Evolutionary conservation across 768 basidiomycete species (phyloP), one percentile per base, ranked within the genome.

Genomic region (Naganishia antarctica): DNA sequence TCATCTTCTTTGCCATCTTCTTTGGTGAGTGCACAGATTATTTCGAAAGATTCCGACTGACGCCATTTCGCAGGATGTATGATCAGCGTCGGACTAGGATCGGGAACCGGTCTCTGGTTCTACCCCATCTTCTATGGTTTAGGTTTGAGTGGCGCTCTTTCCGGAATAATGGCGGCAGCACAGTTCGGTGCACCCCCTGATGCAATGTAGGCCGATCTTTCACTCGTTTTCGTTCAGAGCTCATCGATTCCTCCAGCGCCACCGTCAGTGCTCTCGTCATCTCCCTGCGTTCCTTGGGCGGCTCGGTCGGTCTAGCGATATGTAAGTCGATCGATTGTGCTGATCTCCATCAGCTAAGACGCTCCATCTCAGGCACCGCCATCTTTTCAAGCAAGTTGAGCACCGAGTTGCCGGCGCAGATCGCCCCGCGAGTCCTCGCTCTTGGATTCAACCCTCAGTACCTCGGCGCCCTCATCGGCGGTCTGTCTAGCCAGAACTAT

Each of bases 181-280:
- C 57, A 59, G 23, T 41, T 59, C 23, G 37, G 40, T 15, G 43
- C 57, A 13, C 57, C 57, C 13, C 18, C 57, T 3, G 57, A 59
- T 8, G 11, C 43, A 1, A 59, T 59, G 57, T 59, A 45, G 26
- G 57, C 18, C 6, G 18, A 2, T 7, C 23, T 12, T 23, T 3
- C 21, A 23, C 21, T 31, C 12, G 18, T 41, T n/a, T 3, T 12
- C 16, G 12, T 29, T 8, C 3, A 7, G 37, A 57, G 29, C 40
- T 59, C 7, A 45, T 9, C 43, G 21, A 12, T 25, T 25, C 28
- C 25, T 37, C 2, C 43, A 59, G 57, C 32, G 57, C 57, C 16
- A 41, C 57, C 25, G 43, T 59, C 37, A 59, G 40, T 59, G 57
- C 40, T 5, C 28, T 59, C 2, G 57, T 59, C 37, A 59, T 59